Evolutionary conservation across 2,329 filamentous ascomycete species (phyloP), one percentile per base, ranked within the genome.

Genomic region (Hyphodiscus sp.): DNA sequence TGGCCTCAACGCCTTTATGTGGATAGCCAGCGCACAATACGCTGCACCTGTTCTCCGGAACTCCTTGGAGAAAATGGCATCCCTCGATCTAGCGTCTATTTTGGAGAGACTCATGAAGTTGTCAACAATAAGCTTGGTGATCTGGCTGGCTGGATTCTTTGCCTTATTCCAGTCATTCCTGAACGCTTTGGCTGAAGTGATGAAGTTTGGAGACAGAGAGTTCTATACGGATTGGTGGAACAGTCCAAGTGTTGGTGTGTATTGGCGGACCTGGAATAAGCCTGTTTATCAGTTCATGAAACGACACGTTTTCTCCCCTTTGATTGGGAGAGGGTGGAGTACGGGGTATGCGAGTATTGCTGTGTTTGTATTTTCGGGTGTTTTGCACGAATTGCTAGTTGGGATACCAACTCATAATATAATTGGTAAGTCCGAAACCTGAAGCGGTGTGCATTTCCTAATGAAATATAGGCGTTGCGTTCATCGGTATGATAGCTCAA

Each of bases 201-300:
- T 90, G 75, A 80, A 81, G 44, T 99, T 99, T 65, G 94, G 87
- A 18, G 94, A 99, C 69, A 82, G 94, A 29, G 87, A 91, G 50
- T 99, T 99, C 70, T 99, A 99, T 70, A 86, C 89, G 41, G 91
- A 96, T 66, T 99, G 94, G 94, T 99, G 94, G 94, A 99, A 99
- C 67, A 89, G 85, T 59, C 84, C 85, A 51, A 91, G 85, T 60
- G 76, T 97, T 7, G 89, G 91, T 33, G 80, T 80, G 4, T 99
- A 99, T 74, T 96, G 92, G 92, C 84, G 91, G 20, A 88, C 86
- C 0, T 99, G 94, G 94, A 99, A 99, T 73, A 95, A 95, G 69
- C 94, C 94, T 0, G 92, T 99, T 6, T 95, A 95, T 67, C 86
- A 91, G 54, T 99, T 96, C 71, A 97, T 99, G 85, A 91, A 89